Base-by-base conservation (phyloP, 1,284 basidiomycete genomes). In the Phellopilus nigrolimitatus region DNA sequence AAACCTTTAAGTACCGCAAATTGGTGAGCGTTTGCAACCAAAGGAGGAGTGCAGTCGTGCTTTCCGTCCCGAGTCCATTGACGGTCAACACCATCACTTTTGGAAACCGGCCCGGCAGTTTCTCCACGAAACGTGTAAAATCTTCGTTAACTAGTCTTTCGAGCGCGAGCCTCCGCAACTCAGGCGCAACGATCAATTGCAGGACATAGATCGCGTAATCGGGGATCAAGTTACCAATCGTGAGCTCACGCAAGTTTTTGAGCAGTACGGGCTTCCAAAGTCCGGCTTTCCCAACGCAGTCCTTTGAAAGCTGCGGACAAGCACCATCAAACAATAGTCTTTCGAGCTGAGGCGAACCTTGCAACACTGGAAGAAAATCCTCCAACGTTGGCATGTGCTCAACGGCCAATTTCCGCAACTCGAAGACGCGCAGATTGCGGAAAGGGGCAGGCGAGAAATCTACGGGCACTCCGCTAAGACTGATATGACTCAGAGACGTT, bases 251-350 rank as follows among this genome's bases (percentile, higher is more conserved):
- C 13, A 56, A 28, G 33, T 44, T 21, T 8, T n/a, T 21, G 4
- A 56, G 37, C 24, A 39, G 24, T 12, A 54, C 28, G 17, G 41
- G 52, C n/a, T 13, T n/a, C 43, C 42, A 51, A 13, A 10, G 27
- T 28, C 7, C 17, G 25, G 19, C 30, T 13, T 15, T 25, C 9
- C 37, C 21, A 2, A 3, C 27, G 40, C 28, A 33, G 10, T n/a
- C n/a, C 3, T 17, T 24, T 9, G 43, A 8, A 55, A 66, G 68
- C 40, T 63, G 61, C 15, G 82, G 81, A 4, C 80, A 78, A 30
- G 79, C 79, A 47, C 78, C 78, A 58, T 83, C 78, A 19, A 86
- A 60, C 22, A 73, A 68, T 27, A 87, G 68, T 45, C 76, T 80
- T 47, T 64, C 64, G 21, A 86, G 61, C 6, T 63, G 63, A 12